phyloP scores from a whole-genome alignment of 129 eudicot species.

The Flaveria bidentis region DNA sequence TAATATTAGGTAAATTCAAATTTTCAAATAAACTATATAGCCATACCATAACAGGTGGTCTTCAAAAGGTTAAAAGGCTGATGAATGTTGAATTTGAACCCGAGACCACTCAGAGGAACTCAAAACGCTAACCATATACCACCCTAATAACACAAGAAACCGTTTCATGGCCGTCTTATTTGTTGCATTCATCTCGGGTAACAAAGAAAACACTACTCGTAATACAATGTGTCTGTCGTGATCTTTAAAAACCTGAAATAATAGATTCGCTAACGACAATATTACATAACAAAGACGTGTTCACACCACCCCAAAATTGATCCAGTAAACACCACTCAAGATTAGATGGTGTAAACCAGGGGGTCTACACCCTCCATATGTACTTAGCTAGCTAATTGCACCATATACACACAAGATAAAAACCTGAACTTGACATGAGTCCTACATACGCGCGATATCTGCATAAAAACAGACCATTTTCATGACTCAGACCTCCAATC shows the following conservation, averaged over 20 bases:
- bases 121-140: too few relatives aligned
- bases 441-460: conserved; percentile 9
- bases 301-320: conserved; percentile 28
- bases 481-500: conserved; percentile 31
- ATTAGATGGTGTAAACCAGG: conserved; percentile 11
- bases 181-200: not conserved
- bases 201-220: not conserved
- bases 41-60: too few relatives aligned
- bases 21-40: too few relatives aligned
- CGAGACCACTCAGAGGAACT: too few relatives aligned
- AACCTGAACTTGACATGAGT: not conserved
- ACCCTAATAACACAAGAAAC: not conserved
- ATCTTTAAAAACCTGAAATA: not conserved
- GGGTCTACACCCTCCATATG: conserved; percentile 22
- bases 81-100: not conserved
- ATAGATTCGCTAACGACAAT: not conserved
- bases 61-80: too few relatives aligned
- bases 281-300: conserved; percentile 26
- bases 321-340: conserved; percentile 37
- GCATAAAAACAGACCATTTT: conserved; percentile 21
- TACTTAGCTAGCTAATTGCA: conserved; percentile 21
- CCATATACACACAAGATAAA: conserved; percentile 28
- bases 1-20: too few relatives aligned
- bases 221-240: not conserved
- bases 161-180: not conserved